Base-by-base conservation (phyloP, 2,329 filamentous ascomycete species). In the Stagonosporopsis cucurbitacearum region DNA sequence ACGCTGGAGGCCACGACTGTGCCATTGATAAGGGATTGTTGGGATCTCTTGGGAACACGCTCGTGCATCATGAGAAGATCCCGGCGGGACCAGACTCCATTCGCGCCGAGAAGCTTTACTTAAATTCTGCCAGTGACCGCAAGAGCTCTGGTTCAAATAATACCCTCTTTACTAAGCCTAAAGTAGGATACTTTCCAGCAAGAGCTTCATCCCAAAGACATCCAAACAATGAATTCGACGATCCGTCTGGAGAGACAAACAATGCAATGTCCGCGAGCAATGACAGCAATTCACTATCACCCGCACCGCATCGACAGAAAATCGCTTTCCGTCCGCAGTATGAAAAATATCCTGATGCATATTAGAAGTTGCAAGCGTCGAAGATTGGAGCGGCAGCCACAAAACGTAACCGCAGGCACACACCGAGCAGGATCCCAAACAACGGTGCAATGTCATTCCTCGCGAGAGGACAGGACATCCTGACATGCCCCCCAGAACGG, bases 321-420 rank as follows among this genome's bases (percentile, higher is more conserved):
- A n/a, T 33, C 11, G 43, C 11, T 3, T 39, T 39, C 8, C 28
- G 35, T 19, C 47, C 42, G 2, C 42, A 33, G 15, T 43, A 51
- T 13, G 30, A 47, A 8, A 28, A 35, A 11, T n/a, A 33, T 20
- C 47, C 47, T 8, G 40, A 39, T 26, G 23, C 13, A 28, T 47
- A 56, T 26, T 56, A 43, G 53, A 36, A 56, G 37, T 36, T 50
- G 30, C 28, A 51, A 42, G 42, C 41, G 6, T 19, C 28, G 5
- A 56, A 32, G 20, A 17, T 36, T 19, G 23, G 45, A 20, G 3
- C 13, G 13, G 22, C 4, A 9, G 6, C 35, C 15, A 8, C 6
- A 22, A 35, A 39, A n/a, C 48, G 40, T 5, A 20, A 33, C 2
- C n/a, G 17, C 6, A 26, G 17, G 35, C 22, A 20, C 8, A 17